Base-by-base conservation (phyloP, 2,329 filamentous ascomycete genomes). In the Hyphodiscus sp. region DNA sequence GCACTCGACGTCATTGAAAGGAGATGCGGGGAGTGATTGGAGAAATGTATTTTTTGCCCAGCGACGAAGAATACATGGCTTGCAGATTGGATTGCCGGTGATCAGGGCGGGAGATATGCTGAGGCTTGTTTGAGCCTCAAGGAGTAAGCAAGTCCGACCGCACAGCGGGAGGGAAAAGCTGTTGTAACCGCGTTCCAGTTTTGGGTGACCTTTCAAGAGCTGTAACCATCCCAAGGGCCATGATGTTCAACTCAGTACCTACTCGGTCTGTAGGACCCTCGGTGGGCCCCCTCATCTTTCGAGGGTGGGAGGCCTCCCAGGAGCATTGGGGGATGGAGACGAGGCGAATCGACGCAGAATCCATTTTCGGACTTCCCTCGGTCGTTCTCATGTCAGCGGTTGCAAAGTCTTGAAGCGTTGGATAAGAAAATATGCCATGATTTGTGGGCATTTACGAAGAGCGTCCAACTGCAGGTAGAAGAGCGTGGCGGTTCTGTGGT, bases 1-100 rank as follows among this genome's bases (percentile, higher is more conserved):
- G 23, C 23, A 26, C 47, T 5, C 43, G 53, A 53, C 57, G 57
- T 59, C 57, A 59, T 55, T 29, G 7, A 2, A 26, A 18, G 49
- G 45, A 30, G 50, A 33, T 57, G 57, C 55, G 55, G 54, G 52
- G 54, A 55, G 52, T 57, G 54, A 59, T 57, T 59, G 52, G 54
- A 57, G 53, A 52, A 38, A 38, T 4, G 33, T n/a, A 2, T 38
- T 13, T 30, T 26, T 26, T 20, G 10, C 29, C 33, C 33, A 6
- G 33, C 5, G 11, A 38, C 16, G 33, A 38, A 26, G 11, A 10
- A 38, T 2, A n/a, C 11, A 38, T 38, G 33, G 33, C 33, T 38
- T 38, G 33, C 33, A 38, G 33, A n/a, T 38, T 13, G 16, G 33
- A n/a, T 38, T 13, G 16, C 16, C 11, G 16, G 33, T 15, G 11